Base-by-base conservation (phyloP, 352 stramenopile genomes). In the Phytophthora podocarpi region DNA sequence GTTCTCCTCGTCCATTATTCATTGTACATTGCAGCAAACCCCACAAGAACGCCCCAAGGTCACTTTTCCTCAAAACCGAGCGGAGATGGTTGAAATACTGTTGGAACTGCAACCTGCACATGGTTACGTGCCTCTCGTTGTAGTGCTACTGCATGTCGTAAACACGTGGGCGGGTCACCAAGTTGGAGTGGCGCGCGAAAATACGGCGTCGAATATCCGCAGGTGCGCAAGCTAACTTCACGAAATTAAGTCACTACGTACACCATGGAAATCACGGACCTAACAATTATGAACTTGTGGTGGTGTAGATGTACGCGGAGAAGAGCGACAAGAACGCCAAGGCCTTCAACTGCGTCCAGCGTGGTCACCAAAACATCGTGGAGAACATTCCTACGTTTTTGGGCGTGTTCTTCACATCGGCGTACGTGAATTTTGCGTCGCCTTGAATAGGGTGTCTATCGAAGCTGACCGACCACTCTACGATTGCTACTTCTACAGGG, bases 291-390 rank as follows among this genome's bases (percentile, higher is more conserved):
- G n/a, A n/a, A n/a, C n/a, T n/a, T 51, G 11, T 51, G n/a, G n/a
- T n/a, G n/a, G 11, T 59, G 31, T 63, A 93, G 75, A 90, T 97
- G 72, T 97, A 97, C 68, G 89, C 87, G 0, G 85, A 97, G 53
- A 72, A 94, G 66, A 87, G 68, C 51, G 85, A 93, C 60, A 95
- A 97, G 71, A 85, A 98, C 61, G 89, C 79, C 48, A 93, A 82
- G 58, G 85, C 76, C 2, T 85, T 98, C 70, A 98, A 98, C 78
- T 96, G 88, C 52, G 72, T 97, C 48, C 93, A 98, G 70, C 79
- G 93, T 39, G 86, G 79, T 18, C 91, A 98, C 76, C 93, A 98
- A 70, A 95, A 98, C 64, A 67, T 97, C 37, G 72, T 97, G 35
- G 91, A 98, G 73, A 97, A 95, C 51, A 80, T 92, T 37, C 85